phyloP scores from a whole-genome alignment of 192 early-diverging fungal species.

The Coemansia sp. region DNA sequence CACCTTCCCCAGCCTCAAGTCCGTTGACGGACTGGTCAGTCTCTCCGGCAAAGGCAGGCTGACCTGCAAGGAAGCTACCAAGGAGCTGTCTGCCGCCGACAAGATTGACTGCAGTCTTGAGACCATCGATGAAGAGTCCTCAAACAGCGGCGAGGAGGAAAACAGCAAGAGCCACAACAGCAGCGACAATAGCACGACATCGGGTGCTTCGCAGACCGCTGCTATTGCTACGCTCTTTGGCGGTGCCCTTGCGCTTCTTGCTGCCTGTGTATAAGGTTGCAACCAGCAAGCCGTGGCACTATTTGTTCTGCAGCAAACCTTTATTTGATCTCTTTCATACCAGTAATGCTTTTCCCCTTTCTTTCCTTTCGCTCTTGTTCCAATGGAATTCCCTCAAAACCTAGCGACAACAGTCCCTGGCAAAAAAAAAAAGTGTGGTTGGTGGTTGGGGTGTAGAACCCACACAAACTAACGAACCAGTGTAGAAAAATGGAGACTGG shows the following conservation, averaged over 20 bases:
- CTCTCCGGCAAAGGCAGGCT: conserved; percentile 64
- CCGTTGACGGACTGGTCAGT: conserved; percentile 63
- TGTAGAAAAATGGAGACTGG: too few species aligned
- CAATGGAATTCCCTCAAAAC: background rate
- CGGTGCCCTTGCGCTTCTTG: conserved; percentile 30
- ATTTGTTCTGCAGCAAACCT: background rate
- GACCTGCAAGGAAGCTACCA: conserved; percentile 47
- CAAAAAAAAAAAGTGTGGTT: too few species aligned
- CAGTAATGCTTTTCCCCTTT: conserved; percentile 1
- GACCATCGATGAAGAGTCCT: conserved; percentile 6
- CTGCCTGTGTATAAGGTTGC: conserved; percentile 29
- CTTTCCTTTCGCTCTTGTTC: background rate
- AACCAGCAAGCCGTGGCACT: background rate
- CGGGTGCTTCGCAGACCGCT: conserved; percentile 25
- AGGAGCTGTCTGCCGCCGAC: conserved; percentile 24
- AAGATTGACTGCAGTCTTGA: conserved; percentile 39
- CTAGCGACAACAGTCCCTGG: too few species aligned
- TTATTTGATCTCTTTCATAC: conserved; percentile 13
- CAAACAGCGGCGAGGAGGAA: conserved; percentile 5
- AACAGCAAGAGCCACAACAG: background rate
- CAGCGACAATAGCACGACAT: conserved; percentile 13
- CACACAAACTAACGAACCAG: too few species aligned
- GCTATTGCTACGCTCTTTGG: conserved; percentile 25
- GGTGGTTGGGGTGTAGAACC: too few species aligned
- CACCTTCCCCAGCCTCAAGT: conserved; percentile 55